These are phyloP conservation scores for Thozetella sp. DNA, from an alignment of 495 filamentous ascomycete species.

Conservation along the genomic window DNA sequence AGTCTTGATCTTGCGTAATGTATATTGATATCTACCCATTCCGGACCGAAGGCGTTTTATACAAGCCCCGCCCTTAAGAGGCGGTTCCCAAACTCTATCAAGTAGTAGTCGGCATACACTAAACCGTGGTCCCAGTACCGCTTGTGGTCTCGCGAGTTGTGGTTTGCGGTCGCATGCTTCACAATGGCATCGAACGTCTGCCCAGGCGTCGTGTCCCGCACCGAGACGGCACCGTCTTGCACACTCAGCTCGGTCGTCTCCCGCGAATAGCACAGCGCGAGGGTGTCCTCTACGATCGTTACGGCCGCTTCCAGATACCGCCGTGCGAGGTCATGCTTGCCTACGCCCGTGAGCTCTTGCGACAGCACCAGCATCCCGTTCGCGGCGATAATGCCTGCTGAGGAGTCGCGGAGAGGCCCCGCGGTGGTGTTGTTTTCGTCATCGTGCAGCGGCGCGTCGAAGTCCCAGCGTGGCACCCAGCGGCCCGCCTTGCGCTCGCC, in stretches of 20 bases:
- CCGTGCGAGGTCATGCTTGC: conserved; percentile 2
- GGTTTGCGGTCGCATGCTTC: conserved; percentile 38
- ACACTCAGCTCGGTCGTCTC: conserved; percentile 6
- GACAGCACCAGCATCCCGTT: conserved; percentile 41
- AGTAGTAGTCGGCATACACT: conserved; percentile 50
- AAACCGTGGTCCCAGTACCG: conserved; percentile 33
- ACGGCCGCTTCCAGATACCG: conserved; percentile 30
- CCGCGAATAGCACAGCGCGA: conserved; percentile 25
- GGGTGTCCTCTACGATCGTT: conserved; percentile 32
- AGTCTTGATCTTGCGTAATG: too few relatives aligned
- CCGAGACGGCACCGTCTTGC: background rate
- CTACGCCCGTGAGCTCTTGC: conserved; percentile 16
- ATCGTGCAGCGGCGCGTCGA: conserved; percentile 32
- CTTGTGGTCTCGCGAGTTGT: conserved; percentile 26
- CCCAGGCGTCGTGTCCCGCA: conserved; percentile 4
- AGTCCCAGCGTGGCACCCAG: conserved; percentile 33
- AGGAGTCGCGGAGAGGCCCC: conserved; percentile 29
- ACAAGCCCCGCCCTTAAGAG: conserved; percentile 21
- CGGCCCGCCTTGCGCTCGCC: conserved; percentile 3
- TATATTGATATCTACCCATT: too few relatives aligned
- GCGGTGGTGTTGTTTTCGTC: background rate
- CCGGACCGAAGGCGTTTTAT: too few relatives aligned
- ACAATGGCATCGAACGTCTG: conserved; percentile 19
- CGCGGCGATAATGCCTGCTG: conserved; percentile 39
- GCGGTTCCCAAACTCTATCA: conserved; percentile 43